Percentiles rank a stretch among this genome's conserved stretches.
Evolutionary conservation across 371 early-diverging fungal genomes (phyloP).

Genomic region (Smittium mucronatum): DNA sequence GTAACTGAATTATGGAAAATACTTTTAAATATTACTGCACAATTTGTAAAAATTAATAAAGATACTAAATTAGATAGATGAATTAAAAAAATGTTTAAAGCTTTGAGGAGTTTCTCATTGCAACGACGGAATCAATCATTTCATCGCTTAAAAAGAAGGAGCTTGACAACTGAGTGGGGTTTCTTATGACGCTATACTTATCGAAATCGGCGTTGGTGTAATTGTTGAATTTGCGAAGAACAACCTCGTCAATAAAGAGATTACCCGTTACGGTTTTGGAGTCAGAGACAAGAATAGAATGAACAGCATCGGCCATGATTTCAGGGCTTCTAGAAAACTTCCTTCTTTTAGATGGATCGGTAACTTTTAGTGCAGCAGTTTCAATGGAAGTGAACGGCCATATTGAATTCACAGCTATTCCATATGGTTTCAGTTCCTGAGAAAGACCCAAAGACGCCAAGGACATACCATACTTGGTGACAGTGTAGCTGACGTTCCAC

Average conservation of each 20-base stretch:
- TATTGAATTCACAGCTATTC: slow-evolving; percentile 54
- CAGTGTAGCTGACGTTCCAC: slow-evolving; percentile 56
- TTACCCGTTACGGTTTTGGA: slow-evolving; percentile 37
- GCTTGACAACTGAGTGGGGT: not conserved
- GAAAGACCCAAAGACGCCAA: slow-evolving; percentile 50
- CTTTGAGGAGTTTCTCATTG: not conserved
- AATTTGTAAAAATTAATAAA: no score
- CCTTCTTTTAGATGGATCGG: not conserved
- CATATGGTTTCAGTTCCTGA: slow-evolving; percentile 41
- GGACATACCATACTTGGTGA: slow-evolving; percentile 53
- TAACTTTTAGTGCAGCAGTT: slow-evolving; percentile 44
- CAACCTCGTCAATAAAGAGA: slow-evolving; percentile 51
- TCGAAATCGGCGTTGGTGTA: slow-evolving; percentile 34
- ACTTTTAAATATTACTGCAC: no score
- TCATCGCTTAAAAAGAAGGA: not conserved
- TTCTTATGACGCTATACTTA: slow-evolving; percentile 28
- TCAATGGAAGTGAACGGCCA: slow-evolving; percentile 58
- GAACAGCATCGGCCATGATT: slow-evolving; percentile 68
- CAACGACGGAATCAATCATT: not conserved
- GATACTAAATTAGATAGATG: no score
- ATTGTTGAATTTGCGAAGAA: slow-evolving; percentile 45
- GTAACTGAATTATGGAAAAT: no score
- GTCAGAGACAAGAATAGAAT: slow-evolving; percentile 38
- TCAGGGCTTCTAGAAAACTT: slow-evolving; percentile 32
- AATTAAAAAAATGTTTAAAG: not conserved